phyloP scores from a whole-genome alignment of 768 basidiomycete genomes.

The Clavaria fumosa region DNA sequence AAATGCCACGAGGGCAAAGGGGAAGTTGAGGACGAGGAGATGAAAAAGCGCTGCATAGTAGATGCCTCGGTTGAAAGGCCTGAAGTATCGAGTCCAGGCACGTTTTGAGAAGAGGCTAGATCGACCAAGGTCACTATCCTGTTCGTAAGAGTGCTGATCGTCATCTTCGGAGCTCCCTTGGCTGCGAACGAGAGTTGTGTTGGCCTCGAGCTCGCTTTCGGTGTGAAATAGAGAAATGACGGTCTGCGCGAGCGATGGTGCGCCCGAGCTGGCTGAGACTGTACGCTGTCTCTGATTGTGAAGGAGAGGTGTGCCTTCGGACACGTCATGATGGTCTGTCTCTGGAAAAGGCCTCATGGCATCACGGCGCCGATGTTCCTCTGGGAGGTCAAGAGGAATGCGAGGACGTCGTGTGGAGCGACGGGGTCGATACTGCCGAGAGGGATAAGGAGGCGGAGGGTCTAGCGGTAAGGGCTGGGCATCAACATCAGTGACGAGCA shows the following conservation, averaged over 20 bases:
- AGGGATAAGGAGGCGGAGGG: conserved; percentile 21
- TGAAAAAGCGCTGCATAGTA: conserved; percentile 59
- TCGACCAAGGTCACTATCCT: conserved; percentile 17
- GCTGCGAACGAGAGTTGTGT: no score
- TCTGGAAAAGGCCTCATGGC: conserved; percentile 23
- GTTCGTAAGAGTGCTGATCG: conserved; percentile 19
- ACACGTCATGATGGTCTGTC: conserved; percentile 18
- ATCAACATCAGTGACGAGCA: not conserved
- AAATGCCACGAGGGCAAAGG: conserved; percentile 66
- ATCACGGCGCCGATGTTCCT: conserved; percentile 16
- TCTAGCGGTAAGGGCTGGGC: conserved; percentile 62
- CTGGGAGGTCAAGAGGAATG: conserved; percentile 16
- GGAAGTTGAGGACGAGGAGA: conserved; percentile 60
- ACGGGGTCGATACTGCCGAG: conserved; percentile 23
- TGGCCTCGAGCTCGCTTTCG: no score
- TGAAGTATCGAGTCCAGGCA: conserved; percentile 44
- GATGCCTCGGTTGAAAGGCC: conserved; percentile 36
- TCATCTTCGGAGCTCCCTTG: no score
- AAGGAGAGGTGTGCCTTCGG: conserved; percentile 14
- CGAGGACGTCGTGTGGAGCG: conserved; percentile 20
- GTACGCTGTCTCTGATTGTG: conserved; percentile 13
- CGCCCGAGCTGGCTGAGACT: conserved; percentile 25
- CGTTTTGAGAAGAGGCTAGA: conserved; percentile 20
- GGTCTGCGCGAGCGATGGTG: conserved; percentile 55
- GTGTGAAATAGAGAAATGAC: conserved; percentile 50